Evolutionary conservation across 2,329 filamentous ascomycete species (phyloP).

Genomic region (Sclerotiophoma versabilis): DNA sequence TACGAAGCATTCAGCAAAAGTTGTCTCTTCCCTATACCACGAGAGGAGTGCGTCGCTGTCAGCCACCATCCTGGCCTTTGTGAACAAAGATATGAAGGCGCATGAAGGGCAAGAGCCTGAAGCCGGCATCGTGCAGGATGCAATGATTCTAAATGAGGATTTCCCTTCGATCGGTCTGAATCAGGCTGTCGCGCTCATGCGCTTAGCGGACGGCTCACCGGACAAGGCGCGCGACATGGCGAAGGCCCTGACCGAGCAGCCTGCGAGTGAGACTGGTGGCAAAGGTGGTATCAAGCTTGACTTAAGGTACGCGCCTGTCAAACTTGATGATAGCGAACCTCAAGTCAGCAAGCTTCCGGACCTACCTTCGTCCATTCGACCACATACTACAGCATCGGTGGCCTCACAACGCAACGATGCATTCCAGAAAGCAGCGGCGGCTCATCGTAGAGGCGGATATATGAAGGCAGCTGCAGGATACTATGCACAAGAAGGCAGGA

Average conservation of each 20-base stretch:
- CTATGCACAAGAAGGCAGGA: conserved; percentile 74
- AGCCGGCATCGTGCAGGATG: conserved; percentile 57
- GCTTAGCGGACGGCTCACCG: conserved; percentile 64
- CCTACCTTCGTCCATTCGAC: conserved; percentile 39
- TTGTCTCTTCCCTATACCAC: conserved; percentile 66
- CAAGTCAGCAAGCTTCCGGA: conserved; percentile 37
- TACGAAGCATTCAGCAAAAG: conserved; percentile 55
- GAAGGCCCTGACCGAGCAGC: conserved; percentile 57
- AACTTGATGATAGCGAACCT: conserved; percentile 42
- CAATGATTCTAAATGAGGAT: conserved; percentile 61
- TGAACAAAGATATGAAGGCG: conserved; percentile 56
- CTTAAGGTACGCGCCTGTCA: conserved; percentile 54
- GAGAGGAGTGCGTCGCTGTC: conserved; percentile 62
- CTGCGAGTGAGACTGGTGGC: conserved; percentile 30
- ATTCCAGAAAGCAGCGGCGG: conserved; percentile 64
- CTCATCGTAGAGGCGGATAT: conserved; percentile 67
- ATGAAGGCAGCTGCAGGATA: conserved; percentile 79
- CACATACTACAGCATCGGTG: conserved; percentile 53
- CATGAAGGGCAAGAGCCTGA: conserved; percentile 47
- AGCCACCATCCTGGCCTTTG: conserved; percentile 62
- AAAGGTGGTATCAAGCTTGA: conserved; percentile 58
- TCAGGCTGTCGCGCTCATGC: conserved; percentile 62
- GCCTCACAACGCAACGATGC: conserved; percentile 58
- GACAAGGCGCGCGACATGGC: conserved; percentile 67
- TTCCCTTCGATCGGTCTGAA: conserved; percentile 60